These are phyloP conservation scores for Camelina hispida DNA, from an alignment of 345 rosid species.

Conservation along the genomic window DNA sequence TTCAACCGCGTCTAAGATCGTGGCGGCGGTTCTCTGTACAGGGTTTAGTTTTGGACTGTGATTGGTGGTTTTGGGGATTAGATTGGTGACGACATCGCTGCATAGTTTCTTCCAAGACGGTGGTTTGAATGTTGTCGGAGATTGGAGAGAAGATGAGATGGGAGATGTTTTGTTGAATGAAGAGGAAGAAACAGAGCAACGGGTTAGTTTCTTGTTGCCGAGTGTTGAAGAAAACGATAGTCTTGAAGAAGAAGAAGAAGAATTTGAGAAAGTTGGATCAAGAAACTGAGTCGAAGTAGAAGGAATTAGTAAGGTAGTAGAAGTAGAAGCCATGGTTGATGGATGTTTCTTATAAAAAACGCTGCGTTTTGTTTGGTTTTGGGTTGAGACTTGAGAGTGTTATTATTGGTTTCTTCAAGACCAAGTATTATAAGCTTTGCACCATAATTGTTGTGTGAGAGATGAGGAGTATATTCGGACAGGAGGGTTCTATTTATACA, in stretches of 20 bases:
- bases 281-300: slow-evolving; percentile 26
- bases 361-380: slow-evolving; percentile 21
- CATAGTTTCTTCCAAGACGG: slow-evolving; percentile 41
- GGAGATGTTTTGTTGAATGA: neutral
- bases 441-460: slow-evolving; percentile 19
- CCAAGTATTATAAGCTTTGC: slow-evolving; percentile 37
- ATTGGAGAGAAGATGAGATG: slow-evolving; percentile 50
- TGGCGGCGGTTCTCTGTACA: slow-evolving; percentile 62
- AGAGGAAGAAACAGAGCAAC: slow-evolving; percentile 39
- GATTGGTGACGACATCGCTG: slow-evolving; percentile 17
- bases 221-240: slow-evolving; percentile 30
- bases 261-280: slow-evolving; percentile 24
- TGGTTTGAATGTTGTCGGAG: slow-evolving; percentile 33
- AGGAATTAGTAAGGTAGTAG: slow-evolving; percentile 15
- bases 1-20: slow-evolving; percentile 63
- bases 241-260: slow-evolving; percentile 20
- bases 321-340: slow-evolving; percentile 28
- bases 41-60: slow-evolving; percentile 49
- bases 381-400: too few species aligned
- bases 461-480: neutral
- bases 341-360: slow-evolving; percentile 16
- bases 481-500: slow-evolving; percentile 16
- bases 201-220: slow-evolving; percentile 8
- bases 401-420: slow-evolving; percentile 29
- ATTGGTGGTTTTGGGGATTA: slow-evolving; percentile 31